Conservation (phyloP, 2,329 filamentous ascomycete species). For the Aplosporella prunicola region DNA sequence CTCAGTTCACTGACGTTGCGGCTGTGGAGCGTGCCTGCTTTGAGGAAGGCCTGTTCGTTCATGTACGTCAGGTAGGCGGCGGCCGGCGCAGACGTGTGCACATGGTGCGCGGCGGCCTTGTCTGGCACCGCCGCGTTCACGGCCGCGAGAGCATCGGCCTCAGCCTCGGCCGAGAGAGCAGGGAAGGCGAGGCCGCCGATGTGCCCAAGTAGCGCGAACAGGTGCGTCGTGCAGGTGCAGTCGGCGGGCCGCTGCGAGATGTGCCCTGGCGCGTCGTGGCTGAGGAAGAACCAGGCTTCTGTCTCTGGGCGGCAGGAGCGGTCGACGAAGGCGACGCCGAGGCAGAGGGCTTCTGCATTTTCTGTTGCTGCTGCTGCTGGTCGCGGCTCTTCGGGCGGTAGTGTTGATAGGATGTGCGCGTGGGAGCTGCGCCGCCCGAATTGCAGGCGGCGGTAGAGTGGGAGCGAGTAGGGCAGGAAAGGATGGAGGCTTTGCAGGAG, state of each 20-base stretch:
- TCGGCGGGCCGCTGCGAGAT: not conserved
- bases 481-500: constrained; percentile 41
- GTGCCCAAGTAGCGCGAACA: constrained; percentile 6
- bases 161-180: not conserved
- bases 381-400: constrained; percentile 22
- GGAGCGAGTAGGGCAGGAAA: constrained; percentile 50
- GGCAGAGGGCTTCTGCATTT: constrained; percentile 24
- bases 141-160: not conserved
- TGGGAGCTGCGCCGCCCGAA: constrained; percentile 39
- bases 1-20: constrained; percentile 18
- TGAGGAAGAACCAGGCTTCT: constrained; percentile 51
- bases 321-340: constrained; percentile 54
- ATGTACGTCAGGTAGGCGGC: constrained; percentile 22
- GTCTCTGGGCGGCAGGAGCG: constrained; percentile 53
- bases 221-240: constrained; percentile 14
- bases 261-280: not conserved
- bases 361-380: constrained; percentile 1
- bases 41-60: constrained; percentile 29
- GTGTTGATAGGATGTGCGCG: constrained; percentile 27
- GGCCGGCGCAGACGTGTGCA: constrained; percentile 4
- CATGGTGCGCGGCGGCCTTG: not conserved
- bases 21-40: constrained; percentile 36
- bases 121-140: not conserved
- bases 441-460: constrained; percentile 54
- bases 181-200: constrained; percentile 1